Percentiles rank a stretch among this genome's conserved stretches.
phyloP scores from a whole-genome alignment of 164 flowering plant genomes.

The Brasenia schreberi region DNA sequence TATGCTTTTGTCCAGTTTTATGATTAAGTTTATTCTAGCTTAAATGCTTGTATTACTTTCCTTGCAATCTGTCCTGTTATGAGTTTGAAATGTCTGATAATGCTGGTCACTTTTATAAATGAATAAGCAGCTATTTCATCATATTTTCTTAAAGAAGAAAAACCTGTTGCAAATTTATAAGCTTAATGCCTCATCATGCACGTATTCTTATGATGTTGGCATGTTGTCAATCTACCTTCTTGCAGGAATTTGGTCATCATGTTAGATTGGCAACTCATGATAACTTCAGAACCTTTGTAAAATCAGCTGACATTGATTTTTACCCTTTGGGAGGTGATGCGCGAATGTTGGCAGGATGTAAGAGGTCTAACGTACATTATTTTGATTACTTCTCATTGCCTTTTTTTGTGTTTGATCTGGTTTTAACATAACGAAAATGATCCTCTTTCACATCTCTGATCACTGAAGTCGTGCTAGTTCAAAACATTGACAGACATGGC shows the following conservation, averaged over 20 bases:
- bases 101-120: not conserved
- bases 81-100: too few relatives aligned
- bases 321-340: constrained; percentile 95
- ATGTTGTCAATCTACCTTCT: not conserved
- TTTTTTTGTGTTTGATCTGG: not conserved
- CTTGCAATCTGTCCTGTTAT: not conserved
- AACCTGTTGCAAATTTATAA: too few relatives aligned
- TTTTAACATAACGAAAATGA: not conserved
- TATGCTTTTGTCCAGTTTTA: not conserved
- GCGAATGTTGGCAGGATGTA: constrained; percentile 93
- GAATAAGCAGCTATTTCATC: too few relatives aligned
- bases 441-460: not conserved
- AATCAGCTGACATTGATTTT: constrained; percentile 74
- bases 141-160: too few relatives aligned
- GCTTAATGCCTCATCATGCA: too few relatives aligned
- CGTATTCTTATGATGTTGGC: not conserved
- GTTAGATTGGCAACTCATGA: constrained; percentile 93
- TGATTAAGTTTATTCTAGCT: not conserved
- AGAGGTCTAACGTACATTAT: constrained; percentile 20
- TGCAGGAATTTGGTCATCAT: constrained; percentile 92
- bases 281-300: constrained; percentile 66
- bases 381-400: not conserved
- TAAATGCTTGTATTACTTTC: not conserved
- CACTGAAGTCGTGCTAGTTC: not conserved
- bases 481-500: constrained; percentile 62